A percentile compares a stretch with the other conserved stretches of the same genome.
Evolutionary conservation across 331 rosid species (phyloP).

Genomic region (Quercus phellos): DNA sequence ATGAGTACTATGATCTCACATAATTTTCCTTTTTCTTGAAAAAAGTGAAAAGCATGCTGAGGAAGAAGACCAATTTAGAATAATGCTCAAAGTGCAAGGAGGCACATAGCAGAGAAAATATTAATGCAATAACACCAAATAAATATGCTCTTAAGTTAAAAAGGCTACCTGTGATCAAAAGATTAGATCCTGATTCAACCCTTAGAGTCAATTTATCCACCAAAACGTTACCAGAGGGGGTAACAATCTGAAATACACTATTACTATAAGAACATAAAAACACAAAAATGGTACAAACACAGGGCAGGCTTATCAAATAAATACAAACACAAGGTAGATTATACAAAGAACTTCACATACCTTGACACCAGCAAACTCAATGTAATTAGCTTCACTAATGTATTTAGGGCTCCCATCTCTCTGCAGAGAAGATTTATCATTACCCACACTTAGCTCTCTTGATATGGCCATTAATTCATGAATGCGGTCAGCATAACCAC

Average conservation of each 20-base stretch:
- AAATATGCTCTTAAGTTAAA: constrained; percentile 9
- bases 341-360: constrained; percentile 32
- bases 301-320: not conserved
- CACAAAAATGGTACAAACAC: constrained; percentile 7
- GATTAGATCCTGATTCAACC: constrained; percentile 90
- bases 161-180: constrained; percentile 85
- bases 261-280: constrained; percentile 26
- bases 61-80: not conserved
- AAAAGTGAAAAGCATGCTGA: no score
- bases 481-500: constrained; percentile 97
- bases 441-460: constrained; percentile 65
- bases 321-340: constrained; percentile 3
- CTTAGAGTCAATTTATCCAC: constrained; percentile 82
- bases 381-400: constrained; percentile 85
- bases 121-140: not conserved
- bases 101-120: not conserved
- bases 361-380: constrained; percentile 87
- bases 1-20: not conserved
- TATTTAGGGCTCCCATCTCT: constrained; percentile 56
- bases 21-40: no score
- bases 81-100: not conserved
- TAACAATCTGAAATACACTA: constrained; percentile 68
- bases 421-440: constrained; percentile 50
- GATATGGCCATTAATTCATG: constrained; percentile 75
- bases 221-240: constrained; percentile 90